phyloP scores from a whole-genome alignment of 305 asterid species.

The Solanum aculeatissimum region DNA sequence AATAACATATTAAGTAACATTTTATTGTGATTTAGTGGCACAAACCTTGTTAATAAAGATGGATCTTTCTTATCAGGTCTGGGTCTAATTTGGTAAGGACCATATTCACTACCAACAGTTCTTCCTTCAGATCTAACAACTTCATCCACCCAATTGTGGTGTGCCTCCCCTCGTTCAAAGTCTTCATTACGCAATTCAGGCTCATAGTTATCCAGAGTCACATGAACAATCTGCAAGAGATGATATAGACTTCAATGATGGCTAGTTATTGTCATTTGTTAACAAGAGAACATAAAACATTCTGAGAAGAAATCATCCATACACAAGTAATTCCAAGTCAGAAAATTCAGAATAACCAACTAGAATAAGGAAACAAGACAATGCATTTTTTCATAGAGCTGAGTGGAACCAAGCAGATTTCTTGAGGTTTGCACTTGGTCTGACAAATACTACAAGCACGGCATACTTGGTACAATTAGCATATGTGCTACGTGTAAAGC shows the following conservation, averaged over 20 bases:
- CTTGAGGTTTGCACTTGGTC: background rate
- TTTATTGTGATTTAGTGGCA: background rate
- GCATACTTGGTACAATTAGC: background rate
- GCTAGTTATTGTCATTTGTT: background rate
- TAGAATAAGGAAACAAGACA: background rate
- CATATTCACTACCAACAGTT: constrained; percentile 53
- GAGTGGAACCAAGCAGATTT: background rate
- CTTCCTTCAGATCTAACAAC: constrained; percentile 87
- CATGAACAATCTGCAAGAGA: constrained; percentile 60
- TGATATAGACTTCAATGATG: background rate
- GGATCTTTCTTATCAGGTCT: constrained; percentile 77
- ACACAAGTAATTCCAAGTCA: background rate
- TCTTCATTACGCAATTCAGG: constrained; percentile 42
- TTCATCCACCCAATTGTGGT: constrained; percentile 96
- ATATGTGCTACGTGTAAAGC: background rate
- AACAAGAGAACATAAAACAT: background rate
- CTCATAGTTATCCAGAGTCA: constrained; percentile 68
- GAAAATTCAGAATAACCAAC: background rate
- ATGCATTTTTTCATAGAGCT: background rate
- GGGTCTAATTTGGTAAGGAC: constrained; percentile 50
- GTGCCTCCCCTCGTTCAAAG: constrained; percentile 57
- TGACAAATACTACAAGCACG: background rate
- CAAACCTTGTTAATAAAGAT: constrained; percentile 58
- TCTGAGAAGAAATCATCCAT: background rate
- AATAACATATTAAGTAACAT: background rate